Base-by-base conservation (phyloP, 352 stramenopile genomes). In the Globisporangium barbulae region DNA sequence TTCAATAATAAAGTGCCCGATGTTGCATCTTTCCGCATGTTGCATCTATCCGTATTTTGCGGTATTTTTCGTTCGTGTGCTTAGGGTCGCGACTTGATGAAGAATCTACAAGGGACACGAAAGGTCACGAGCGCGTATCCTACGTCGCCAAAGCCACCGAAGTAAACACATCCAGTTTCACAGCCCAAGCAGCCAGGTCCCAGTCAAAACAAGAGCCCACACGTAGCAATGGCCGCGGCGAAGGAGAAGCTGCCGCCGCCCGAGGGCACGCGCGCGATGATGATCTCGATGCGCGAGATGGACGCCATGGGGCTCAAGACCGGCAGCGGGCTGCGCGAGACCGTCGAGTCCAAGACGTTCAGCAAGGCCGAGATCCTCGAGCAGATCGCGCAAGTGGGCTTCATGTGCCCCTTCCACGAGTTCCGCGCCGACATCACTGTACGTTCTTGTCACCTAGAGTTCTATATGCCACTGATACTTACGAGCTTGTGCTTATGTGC, bases 271-370 rank as follows among this genome's bases (percentile, higher is more conserved):
- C 77, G 80, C 33, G 78, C 85, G 25, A 83, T 94, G 78, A 90
- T 94, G 83, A 90, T 94, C 60, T 91, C 83, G 2, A 92, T 92
- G 85, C 78, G 83, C 8, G 83, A 94, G 71, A 94, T 94, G 85
- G 85, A 94, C 63, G 86, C 78, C 53, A 72, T 90, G 42, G 80
- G 69, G 3, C 73, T 94, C 63, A 94, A 94, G 70, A 94, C 80
- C 4, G 85, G 85, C 58, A 89, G 76, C 58, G 85, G 85, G 0
- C 57, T 94, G 25, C 84, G 84, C 12, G 83, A 94, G 65, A 92
- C 85, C 21, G 78, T 93, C 10, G 68, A 75, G 33, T 91, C 74
- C 68, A 88, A 88, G 65, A 63, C 89, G 12, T 90, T 94, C 59
- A 74, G 70, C 65, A 86, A 89, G 58, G 67, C 73, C 33, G 68